Percentiles rank a stretch among this genome's conserved stretches.
Evolutionary conservation across 305 asterid genomes (phyloP).

Genomic region (Rubia tinctorum): DNA sequence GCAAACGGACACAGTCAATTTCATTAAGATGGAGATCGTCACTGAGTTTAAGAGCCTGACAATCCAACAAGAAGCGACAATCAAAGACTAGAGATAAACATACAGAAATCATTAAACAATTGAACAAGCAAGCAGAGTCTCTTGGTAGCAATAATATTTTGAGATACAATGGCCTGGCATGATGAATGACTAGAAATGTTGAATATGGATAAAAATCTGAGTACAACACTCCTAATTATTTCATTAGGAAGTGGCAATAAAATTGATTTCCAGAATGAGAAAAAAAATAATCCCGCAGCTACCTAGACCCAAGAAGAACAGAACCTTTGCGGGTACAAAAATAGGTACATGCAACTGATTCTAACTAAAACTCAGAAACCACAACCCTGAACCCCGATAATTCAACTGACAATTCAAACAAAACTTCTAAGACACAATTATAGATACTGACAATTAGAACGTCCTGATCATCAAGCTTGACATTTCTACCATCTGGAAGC

Average conservation of each 20-base stretch:
- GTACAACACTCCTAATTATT: neutral
- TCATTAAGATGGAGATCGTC: slow-evolving; percentile 97
- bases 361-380: neutral
- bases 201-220: neutral
- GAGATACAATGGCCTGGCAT: neutral
- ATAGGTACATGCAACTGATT: neutral
- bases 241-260: neutral
- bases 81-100: slow-evolving; percentile 11
- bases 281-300: neutral
- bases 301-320: neutral
- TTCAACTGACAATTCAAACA: neutral
- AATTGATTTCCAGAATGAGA: neutral
- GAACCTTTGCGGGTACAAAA: neutral
- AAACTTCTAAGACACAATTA: neutral
- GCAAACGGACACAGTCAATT: slow-evolving; percentile 80
- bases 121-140: neutral
- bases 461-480: slow-evolving; percentile 87
- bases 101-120: neutral
- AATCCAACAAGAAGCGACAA: slow-evolving; percentile 17
- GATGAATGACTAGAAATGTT: neutral
- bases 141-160: neutral
- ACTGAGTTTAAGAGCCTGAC: slow-evolving; percentile 83
- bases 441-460: slow-evolving; percentile 70
- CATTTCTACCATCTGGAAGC: slow-evolving; percentile 71
- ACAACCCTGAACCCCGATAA: neutral